Evolutionary conservation across 2,329 filamentous ascomycete species (phyloP).

Genomic region (Coniochaeta sp.): DNA sequence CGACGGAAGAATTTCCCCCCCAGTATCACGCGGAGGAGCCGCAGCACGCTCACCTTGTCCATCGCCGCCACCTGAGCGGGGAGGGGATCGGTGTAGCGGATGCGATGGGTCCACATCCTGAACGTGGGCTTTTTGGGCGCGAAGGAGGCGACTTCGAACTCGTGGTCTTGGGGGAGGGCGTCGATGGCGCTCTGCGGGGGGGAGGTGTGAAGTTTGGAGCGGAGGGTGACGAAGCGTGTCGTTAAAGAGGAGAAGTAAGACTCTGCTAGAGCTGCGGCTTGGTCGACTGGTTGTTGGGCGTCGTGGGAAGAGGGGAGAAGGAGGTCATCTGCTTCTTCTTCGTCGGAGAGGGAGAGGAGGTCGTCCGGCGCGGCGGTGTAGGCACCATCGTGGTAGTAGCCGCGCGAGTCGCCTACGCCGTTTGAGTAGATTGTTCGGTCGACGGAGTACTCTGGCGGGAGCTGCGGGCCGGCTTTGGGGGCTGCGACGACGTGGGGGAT

Average conservation of each 20-base stretch:
- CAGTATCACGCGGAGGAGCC: constrained; percentile 60
- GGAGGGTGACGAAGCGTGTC: constrained; percentile 58
- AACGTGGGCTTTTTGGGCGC: constrained; percentile 42
- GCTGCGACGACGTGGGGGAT: constrained; percentile 69
- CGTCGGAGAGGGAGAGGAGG: constrained; percentile 17
- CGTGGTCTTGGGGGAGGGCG: constrained; percentile 45
- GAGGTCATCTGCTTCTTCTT: constrained; percentile 17
- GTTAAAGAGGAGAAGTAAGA: constrained; percentile 63
- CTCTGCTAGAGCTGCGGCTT: constrained; percentile 45
- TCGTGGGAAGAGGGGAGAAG: constrained; percentile 16
- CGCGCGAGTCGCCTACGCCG: constrained; percentile 46
- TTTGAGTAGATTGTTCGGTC: constrained; percentile 39
- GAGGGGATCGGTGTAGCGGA: constrained; percentile 47
- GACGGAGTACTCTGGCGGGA: constrained; percentile 31
- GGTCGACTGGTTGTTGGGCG: constrained; percentile 22
- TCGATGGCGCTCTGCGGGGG: constrained; percentile 47
- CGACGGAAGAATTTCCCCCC: constrained; percentile 56
- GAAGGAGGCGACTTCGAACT: constrained; percentile 48
- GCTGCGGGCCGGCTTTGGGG: constrained; percentile 45
- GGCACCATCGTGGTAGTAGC: constrained; percentile 71
- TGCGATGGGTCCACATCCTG: constrained; percentile 42
- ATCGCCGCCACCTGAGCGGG: constrained; percentile 57
- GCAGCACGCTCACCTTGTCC: constrained; percentile 58
- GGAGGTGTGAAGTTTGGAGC: constrained; percentile 49
- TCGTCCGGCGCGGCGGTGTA: constrained; percentile 57